Base-by-base conservation (phyloP, 768 basidiomycete species). In the Royoungia palumana region DNA sequence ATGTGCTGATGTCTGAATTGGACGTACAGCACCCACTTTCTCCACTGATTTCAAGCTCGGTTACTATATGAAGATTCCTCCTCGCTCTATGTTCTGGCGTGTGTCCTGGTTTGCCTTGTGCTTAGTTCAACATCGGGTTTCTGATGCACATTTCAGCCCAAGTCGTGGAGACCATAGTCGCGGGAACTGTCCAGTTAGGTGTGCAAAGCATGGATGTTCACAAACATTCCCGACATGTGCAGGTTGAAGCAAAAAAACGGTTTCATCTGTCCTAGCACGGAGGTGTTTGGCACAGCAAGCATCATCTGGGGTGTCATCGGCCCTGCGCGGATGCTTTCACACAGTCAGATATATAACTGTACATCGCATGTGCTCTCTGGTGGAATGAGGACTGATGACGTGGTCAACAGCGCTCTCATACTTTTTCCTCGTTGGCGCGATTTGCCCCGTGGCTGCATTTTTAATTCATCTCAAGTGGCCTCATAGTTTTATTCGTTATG, bases 261-360 rank as follows among this genome's bases (percentile, higher is more conserved):
- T 20, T 89, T 89, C 66, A 84, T 79, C 46, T 90, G 88, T 64
- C 86, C 87, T 0, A 65, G 49, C 11, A 85, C 84, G 6, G 74
- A 82, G 52, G 84, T 88, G 8, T 90, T 91, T 64, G 87, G 85
- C 32, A 87, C 86, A 3, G 89, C 89, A 19, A 82, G 80, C 50
- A 78, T 92, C 53, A 78, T 91, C 54, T 89, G 83, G 83, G 87
- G 90, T 51, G 85, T 89, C 52, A 87, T 93, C 47, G 88, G 89
- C 2, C 89, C 89, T 6, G 71, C 68, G 27, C 74, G 80, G n/a
- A 76, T 82, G 61, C 90, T 87, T 73, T 85, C 80, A 2, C 40
- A 69, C 14, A 86, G 85, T 12, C 77, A 80, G 60, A 70, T 82
- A 16, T 85, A 85, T 65, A 76, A 76, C 49, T 72, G 72, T 69